Conservation (phyloP, 2,329 filamentous ascomycete genomes). For the Arthrinium phaeospermum region DNA sequence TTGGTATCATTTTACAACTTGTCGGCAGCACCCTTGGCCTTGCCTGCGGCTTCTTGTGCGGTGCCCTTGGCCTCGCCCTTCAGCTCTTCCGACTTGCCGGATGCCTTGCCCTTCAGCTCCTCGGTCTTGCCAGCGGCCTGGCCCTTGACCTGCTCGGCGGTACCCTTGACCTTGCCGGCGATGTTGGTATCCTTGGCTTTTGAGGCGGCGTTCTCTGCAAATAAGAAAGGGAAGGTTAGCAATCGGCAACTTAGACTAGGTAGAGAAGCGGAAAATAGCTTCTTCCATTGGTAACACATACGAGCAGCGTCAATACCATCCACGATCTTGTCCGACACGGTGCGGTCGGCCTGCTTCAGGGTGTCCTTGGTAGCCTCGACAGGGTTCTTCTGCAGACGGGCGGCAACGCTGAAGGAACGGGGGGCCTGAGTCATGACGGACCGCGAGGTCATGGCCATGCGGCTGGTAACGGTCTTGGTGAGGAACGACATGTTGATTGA, state of each 20-base stretch:
- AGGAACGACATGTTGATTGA: constrained; percentile 58
- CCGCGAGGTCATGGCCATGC: constrained; percentile 44
- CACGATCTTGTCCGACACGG: constrained; percentile 65
- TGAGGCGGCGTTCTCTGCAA: constrained; percentile 42
- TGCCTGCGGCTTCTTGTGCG: constrained; percentile 25
- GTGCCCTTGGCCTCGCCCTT: constrained; percentile 45
- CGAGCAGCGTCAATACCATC: constrained; percentile 65
- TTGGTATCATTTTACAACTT: constrained; percentile 19
- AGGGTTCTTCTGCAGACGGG: constrained; percentile 52
- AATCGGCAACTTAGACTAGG: neutral
- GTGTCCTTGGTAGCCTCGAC: constrained; percentile 64
- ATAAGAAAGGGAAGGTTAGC: constrained; percentile 23
- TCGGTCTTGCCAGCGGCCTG: constrained; percentile 36
- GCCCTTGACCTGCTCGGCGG: constrained; percentile 38
- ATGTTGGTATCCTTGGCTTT: constrained; percentile 56
- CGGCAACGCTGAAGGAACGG: constrained; percentile 57
- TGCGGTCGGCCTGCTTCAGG: constrained; percentile 63
- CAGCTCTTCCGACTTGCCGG: constrained; percentile 33
- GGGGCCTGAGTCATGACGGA: constrained; percentile 47
- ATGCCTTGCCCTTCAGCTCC: constrained; percentile 25
- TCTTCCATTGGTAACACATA: constrained; percentile 43
- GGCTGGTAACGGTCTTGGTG: constrained; percentile 52
- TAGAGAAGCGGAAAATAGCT: neutral
- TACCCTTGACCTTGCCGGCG: constrained; percentile 42
- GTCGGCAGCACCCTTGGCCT: constrained; percentile 25